Percentiles rank a stretch among this genome's conserved stretches.
Conservation (phyloP, 371 early-diverging fungal genomes). For the Saksenaea vasiformis region DNA sequence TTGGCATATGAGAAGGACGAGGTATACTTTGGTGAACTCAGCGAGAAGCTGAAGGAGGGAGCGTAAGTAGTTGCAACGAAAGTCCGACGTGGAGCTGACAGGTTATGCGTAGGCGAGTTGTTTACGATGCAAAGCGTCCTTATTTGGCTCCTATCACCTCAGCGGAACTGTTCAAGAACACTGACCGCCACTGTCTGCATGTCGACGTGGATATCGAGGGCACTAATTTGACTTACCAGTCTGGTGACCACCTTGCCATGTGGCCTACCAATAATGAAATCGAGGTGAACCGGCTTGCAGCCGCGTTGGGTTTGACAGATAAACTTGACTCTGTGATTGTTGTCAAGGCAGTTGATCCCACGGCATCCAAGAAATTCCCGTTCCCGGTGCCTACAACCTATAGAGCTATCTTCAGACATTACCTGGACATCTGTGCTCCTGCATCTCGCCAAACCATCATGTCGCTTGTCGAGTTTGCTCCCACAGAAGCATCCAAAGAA, state of each 20-base stretch:
- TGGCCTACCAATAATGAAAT: slow-evolving; percentile 85
- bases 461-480: slow-evolving; percentile 60
- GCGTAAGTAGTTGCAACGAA: slow-evolving; percentile 12
- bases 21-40: slow-evolving; percentile 65
- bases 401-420: slow-evolving; percentile 85
- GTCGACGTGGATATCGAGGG: slow-evolving; percentile 87
- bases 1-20: slow-evolving; percentile 33
- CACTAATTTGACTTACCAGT: slow-evolving; percentile 78
- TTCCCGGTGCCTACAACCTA: slow-evolving; percentile 91
- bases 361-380: slow-evolving; percentile 72
- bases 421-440: slow-evolving; percentile 83
- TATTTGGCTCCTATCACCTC: slow-evolving; percentile 68
- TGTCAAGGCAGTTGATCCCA: slow-evolving; percentile 64
- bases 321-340: slow-evolving; percentile 67
- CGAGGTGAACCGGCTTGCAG: slow-evolving; percentile 69
- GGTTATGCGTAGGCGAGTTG: slow-evolving; percentile 24
- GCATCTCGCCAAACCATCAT: slow-evolving; percentile 67
- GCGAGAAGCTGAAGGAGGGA: slow-evolving; percentile 38
- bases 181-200: slow-evolving; percentile 87
- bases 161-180: slow-evolving; percentile 66
- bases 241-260: slow-evolving; percentile 97
- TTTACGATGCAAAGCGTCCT: slow-evolving; percentile 82
- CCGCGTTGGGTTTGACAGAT: slow-evolving; percentile 61
- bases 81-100: not conserved
- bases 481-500: slow-evolving; percentile 53